Conservation (phyloP, 2,329 filamentous ascomycete species). For the Botrytis byssoidea region DNA sequence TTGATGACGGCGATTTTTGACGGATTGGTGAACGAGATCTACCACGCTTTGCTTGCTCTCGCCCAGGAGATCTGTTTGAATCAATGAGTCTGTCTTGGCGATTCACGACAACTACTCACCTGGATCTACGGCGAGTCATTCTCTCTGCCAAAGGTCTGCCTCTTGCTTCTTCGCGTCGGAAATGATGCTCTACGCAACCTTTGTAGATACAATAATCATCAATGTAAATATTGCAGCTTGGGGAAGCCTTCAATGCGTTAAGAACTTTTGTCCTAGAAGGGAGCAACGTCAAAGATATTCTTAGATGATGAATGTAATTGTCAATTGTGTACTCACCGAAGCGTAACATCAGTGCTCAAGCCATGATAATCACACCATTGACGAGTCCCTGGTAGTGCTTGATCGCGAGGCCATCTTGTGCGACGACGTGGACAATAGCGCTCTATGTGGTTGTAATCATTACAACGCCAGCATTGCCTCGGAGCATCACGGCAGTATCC, state of each 20-base stretch:
- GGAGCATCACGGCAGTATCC: conserved; percentile 24
- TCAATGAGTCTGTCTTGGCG: background rate
- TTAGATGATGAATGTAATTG: background rate
- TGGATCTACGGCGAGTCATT: conserved; percentile 19
- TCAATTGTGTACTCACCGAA: conserved; percentile 4
- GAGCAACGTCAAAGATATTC: background rate
- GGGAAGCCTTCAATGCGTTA: conserved; percentile 29
- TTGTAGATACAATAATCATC: conserved; percentile 30
- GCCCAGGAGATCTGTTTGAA: conserved; percentile 7
- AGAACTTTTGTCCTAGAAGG: conserved; percentile 26
- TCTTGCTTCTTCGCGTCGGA: conserved; percentile 20
- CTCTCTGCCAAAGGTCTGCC: conserved; percentile 24
- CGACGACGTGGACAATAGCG: conserved; percentile 29
- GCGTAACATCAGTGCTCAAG: conserved; percentile 25
- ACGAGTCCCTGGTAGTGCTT: conserved; percentile 28
- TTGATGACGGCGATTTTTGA: conserved; percentile 19
- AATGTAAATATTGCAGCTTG: conserved; percentile 29
- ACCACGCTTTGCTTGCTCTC: conserved; percentile 2
- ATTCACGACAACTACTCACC: background rate
- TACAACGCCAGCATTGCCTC: conserved; percentile 28
- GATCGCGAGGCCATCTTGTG: conserved; percentile 18
- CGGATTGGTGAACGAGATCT: conserved; percentile 17
- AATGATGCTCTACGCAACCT: conserved; percentile 27
- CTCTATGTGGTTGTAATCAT: conserved; percentile 29
- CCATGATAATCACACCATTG: conserved; percentile 30